phyloP scores from a whole-genome alignment of 169 alveolate species.

The Eimeria maxima region DNA sequence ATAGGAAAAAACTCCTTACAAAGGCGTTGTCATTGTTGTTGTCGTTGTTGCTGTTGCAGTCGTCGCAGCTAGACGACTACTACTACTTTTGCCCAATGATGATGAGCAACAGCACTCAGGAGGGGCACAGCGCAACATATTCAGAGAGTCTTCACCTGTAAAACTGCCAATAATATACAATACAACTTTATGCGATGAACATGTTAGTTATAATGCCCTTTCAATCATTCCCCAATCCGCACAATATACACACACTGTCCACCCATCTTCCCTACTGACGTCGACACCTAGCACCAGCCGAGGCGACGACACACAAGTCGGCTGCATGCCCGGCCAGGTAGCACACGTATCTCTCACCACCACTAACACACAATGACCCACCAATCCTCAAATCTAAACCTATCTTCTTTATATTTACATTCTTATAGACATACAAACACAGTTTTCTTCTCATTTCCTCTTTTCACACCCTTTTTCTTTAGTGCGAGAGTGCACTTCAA shows the following conservation, averaged over 20 bases:
- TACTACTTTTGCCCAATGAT: constrained; percentile 9
- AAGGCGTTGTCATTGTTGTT: no score
- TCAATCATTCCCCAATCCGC: not conserved
- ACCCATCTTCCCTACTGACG: not conserved
- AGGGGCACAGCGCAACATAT: constrained; percentile 62
- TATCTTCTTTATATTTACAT: not conserved
- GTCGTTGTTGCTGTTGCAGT: no score
- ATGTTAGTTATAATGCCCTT: not conserved
- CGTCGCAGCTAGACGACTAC: constrained; percentile 21
- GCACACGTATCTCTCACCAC: no score
- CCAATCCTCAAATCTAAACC: not conserved
- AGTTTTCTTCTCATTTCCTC: no score
- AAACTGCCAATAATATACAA: constrained; percentile 20
- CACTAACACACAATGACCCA: no score
- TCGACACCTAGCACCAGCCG: constrained; percentile 45
- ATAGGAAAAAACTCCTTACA: not conserved
- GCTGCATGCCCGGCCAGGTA: constrained; percentile 48
- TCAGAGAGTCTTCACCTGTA: constrained; percentile 41
- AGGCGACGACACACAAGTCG: constrained; percentile 1
- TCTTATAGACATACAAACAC: no score
- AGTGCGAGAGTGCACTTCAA: not conserved
- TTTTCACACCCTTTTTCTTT: not conserved
- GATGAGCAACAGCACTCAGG: constrained; percentile 28
- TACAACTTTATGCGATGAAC: not conserved
- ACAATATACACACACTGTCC: constrained; percentile 2